Evolutionary conservation across 306 rosid species (phyloP).

Genomic region (Crataegus laevigata): DNA sequence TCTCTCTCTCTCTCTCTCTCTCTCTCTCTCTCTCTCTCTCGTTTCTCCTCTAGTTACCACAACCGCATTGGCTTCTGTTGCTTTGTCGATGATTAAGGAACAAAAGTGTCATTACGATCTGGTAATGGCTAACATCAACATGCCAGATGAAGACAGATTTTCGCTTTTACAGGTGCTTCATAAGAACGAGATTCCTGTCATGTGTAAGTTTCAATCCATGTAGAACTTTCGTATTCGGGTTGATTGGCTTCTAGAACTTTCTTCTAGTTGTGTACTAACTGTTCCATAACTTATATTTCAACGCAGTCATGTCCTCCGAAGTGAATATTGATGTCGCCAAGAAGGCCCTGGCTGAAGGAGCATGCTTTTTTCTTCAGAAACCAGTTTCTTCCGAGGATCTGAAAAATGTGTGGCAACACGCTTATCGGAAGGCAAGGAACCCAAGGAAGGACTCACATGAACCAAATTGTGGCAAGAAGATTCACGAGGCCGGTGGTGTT

Average conservation of each 20-base stretch:
- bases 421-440: constrained; percentile 4
- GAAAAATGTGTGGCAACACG: constrained; percentile 37
- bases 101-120: constrained; percentile 22
- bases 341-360: constrained; percentile 26
- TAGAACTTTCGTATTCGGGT: neutral
- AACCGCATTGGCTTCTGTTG: constrained; percentile 22
- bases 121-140: constrained; percentile 32
- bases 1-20: neutral
- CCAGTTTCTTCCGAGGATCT: constrained; percentile 36
- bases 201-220: constrained; percentile 25
- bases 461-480: neutral
- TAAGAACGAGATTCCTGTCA: constrained; percentile 24
- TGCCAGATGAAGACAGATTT: constrained; percentile 26
- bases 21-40: neutral
- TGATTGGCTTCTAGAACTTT: neutral
- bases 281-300: neutral
- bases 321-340: neutral
- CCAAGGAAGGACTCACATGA: neutral
- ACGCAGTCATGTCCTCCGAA: constrained; percentile 28
- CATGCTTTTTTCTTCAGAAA: constrained; percentile 33
- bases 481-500: neutral
- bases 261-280: neutral
- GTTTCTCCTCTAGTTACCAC: constrained; percentile 29
- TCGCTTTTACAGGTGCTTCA: constrained; percentile 13
- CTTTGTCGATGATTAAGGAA: constrained; percentile 37